Percentiles rank a stretch among this genome's conserved stretches.
These are phyloP conservation scores for Sphaerobolus stellatus DNA, from an alignment of 1,284 basidiomycete species.

Conservation along the genomic window DNA sequence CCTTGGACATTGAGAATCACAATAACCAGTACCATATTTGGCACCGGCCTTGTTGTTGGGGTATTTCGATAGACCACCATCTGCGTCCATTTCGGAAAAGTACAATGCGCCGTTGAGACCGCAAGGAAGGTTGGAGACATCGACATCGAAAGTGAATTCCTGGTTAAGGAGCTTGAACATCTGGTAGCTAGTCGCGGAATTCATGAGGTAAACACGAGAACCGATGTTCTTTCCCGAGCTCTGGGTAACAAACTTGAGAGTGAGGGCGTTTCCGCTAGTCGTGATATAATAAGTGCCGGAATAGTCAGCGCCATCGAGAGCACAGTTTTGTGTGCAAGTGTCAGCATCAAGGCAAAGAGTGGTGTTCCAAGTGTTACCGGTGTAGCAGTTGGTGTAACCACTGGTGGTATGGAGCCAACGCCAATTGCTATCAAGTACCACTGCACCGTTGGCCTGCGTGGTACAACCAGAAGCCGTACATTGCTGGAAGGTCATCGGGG, in stretches of 20 bases:
- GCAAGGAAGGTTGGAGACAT: slow-evolving; percentile 28
- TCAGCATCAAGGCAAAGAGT: slow-evolving; percentile 20
- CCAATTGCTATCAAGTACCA: slow-evolving; percentile 40
- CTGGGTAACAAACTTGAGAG: slow-evolving; percentile 22
- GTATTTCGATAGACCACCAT: slow-evolving; percentile 21
- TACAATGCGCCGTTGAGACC: slow-evolving; percentile 25
- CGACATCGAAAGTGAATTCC: slow-evolving; percentile 25
- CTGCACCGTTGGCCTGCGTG: slow-evolving; percentile 23
- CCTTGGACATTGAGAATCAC: slow-evolving; percentile 26
- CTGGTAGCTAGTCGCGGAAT: slow-evolving; percentile 19
- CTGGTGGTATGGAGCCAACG: slow-evolving; percentile 33
- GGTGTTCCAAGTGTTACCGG: slow-evolving; percentile 20
- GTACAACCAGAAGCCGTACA: slow-evolving; percentile 30
- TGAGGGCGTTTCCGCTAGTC: slow-evolving; percentile 22
- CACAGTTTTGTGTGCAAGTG: slow-evolving; percentile 22
- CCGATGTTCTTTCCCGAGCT: slow-evolving; percentile 19
- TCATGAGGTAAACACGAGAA: slow-evolving; percentile 24
- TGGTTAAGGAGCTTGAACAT: slow-evolving; percentile 23
- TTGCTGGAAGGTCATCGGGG: slow-evolving; percentile 28
- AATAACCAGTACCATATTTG: slow-evolving; percentile 24
- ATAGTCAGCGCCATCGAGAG: slow-evolving; percentile 24
- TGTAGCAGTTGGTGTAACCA: slow-evolving; percentile 27
- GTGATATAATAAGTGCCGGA: slow-evolving; percentile 21
- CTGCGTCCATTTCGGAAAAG: slow-evolving; percentile 22
- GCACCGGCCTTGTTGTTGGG: slow-evolving; percentile 22